Evolutionary conservation across 352 stramenopile genomes (phyloP).

Genomic region (Phytopythium montanum): DNA sequence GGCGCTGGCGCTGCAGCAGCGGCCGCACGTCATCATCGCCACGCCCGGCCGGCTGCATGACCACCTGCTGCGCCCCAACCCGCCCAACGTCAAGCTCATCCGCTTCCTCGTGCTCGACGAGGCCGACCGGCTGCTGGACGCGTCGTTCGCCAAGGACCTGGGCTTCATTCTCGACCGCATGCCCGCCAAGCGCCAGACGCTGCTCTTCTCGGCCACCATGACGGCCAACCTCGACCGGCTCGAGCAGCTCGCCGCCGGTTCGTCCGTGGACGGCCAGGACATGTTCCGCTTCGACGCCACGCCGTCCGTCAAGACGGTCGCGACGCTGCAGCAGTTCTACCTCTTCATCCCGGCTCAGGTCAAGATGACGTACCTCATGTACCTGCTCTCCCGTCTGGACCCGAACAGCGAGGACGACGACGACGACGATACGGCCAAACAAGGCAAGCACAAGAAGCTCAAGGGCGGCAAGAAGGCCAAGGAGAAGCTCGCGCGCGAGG

Average conservation of each 20-base stretch:
- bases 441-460: conserved; percentile 14
- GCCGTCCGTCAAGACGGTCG: conserved; percentile 85
- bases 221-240: conserved; percentile 90
- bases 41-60: conserved; percentile 95
- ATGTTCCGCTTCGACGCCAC: conserved; percentile 75
- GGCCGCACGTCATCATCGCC: conserved; percentile 96
- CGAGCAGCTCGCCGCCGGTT: conserved; percentile 66
- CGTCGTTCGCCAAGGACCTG: conserved; percentile 87
- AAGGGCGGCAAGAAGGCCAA: conserved; percentile 25
- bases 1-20: conserved; percentile 79
- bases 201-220: conserved; percentile 98
- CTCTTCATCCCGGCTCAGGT: conserved; percentile 97
- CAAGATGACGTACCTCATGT: conserved; percentile 96
- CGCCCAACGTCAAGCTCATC: conserved; percentile 88
- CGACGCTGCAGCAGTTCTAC: conserved; percentile 95
- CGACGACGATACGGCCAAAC: conserved; percentile 22
- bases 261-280: conserved; percentile 13
- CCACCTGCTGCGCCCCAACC: conserved; percentile 88
- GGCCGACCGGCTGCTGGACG: conserved; percentile 93
- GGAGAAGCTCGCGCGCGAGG: conserved; percentile 20
- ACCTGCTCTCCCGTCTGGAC: conserved; percentile 68
- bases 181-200: conserved; percentile 87
- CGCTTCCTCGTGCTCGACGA: conserved; percentile 98
- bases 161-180: conserved; percentile 82
- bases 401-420: conserved; percentile 61